These are phyloP conservation scores for Candida vaughaniae DNA, from an alignment of 805 yeast genomes.

Conservation along the genomic window DNA sequence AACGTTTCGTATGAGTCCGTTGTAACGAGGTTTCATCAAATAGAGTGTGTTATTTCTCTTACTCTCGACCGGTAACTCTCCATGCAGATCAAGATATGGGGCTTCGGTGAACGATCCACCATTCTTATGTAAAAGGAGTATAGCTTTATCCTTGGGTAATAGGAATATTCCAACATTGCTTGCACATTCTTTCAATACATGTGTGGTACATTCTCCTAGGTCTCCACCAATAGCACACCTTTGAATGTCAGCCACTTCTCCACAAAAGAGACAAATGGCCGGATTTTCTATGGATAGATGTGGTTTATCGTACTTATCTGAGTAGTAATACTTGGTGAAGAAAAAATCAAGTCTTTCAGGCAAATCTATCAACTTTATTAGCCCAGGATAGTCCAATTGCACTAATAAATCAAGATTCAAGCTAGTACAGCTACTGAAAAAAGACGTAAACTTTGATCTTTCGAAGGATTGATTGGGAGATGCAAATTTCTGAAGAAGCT, in stretches of 20 bases:
- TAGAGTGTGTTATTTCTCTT: constrained; percentile 72
- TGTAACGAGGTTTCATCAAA: constrained; percentile 60
- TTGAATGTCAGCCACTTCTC: constrained; percentile 66
- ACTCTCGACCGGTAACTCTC: constrained; percentile 75
- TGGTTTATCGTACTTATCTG: constrained; percentile 40
- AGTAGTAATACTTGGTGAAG: constrained; percentile 58
- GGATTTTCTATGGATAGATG: constrained; percentile 57
- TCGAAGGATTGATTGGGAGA: constrained; percentile 21
- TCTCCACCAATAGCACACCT: constrained; percentile 51
- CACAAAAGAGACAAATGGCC: constrained; percentile 85
- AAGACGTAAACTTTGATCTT: constrained; percentile 20
- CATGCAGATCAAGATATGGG: constrained; percentile 84
- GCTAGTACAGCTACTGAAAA: constrained; percentile 12
- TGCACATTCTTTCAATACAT: constrained; percentile 60
- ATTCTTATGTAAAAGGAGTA: constrained; percentile 64
- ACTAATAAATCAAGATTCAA: constrained; percentile 2
- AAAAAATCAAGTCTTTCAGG: constrained; percentile 69
- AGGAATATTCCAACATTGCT: constrained; percentile 70
- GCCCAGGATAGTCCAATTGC: constrained; percentile 61
- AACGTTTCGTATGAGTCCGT: constrained; percentile 59
- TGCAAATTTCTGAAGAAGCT: constrained; percentile 15
- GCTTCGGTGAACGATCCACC: constrained; percentile 83
- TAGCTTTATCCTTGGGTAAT: constrained; percentile 64
- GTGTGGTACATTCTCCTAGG: constrained; percentile 80
- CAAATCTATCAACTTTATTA: constrained; percentile 56